Evolutionary conservation across 1,139 yeast genomes (phyloP), one percentile per base, ranked within the genome.

Genomic region (Saccharomyces pastorianus): DNA sequence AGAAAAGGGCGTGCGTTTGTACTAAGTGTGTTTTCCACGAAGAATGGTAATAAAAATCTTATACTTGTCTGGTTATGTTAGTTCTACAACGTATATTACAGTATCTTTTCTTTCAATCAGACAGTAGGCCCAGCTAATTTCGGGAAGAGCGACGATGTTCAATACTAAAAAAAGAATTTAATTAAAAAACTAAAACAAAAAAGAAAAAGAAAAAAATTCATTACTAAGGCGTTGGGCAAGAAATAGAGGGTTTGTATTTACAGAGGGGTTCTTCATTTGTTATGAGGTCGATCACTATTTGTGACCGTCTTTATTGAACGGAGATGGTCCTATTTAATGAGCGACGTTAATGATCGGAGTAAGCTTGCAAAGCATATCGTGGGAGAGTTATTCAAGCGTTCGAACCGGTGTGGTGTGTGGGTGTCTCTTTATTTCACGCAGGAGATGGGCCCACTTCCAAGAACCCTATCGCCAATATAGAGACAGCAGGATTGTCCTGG

Each of bases 401-500:
- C 23, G 23, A 20, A 4, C 23, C 23, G 23, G 23, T 20, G 23
- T 4, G 23, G 25, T 38, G 44, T 38, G 11, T 17, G 44, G 25
- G 44, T 46, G 20, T 46, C 20, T 1, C 6, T 32, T 34, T 51
- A 44, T n/a, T 25, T 4, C 17, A 49, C 41, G 2, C 31, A 17
- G 1, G 41, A 27, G 26, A 83, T 81, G 14, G 75, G 68, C 0
- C 98, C 98, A 29, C 91, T 81, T 0, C 98, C 98, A 17, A 93
- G 67, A 1, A 95, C 85, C 54, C 81, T 73, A 52, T 82, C 84
- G 1, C 77, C 80, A 48, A 77, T 73, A 68, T 91, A 93, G 11
- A 91, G 67, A 0, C 88, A 96, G 25, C 90, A 72, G 61, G 80
- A 84, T 67, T 93, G 99, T 0, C 98, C 99, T 0, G 95, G 89